Evolutionary conservation across 352 stramenopile species (phyloP), one percentile per base, ranked within the genome.

Genomic region (Phytophthora brassicae): DNA sequence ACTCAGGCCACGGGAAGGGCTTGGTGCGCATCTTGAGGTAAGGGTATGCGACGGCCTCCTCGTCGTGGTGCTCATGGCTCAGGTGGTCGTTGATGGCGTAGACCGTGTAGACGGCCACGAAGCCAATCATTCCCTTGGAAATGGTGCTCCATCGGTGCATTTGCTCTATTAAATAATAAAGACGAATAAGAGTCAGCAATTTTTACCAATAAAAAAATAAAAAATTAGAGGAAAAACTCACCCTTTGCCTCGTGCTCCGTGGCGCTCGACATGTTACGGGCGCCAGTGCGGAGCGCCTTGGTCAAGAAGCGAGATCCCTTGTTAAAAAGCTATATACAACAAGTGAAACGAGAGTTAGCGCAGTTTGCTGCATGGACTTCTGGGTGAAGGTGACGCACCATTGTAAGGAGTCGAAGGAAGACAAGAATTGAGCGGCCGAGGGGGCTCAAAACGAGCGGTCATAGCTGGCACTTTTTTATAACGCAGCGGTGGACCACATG

Each of bases 21-120:
- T 95, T 95, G 69, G 72, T 95, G 72, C 86, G 86, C 54, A 95
- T 77, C 75, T 92, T 95, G 66, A 93, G 83, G 81, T 95, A 92
- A 35, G 84, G 71, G 72, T 79, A 95, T 46, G 74, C 75, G 4
- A 80, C 79, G 23, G 59, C 68, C 52, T 89, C 73, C 36, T 92
- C 69, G 31, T 92, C 68, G 45, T 77, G 68, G 73, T 92, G 77
- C 36, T 79, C 73, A 63, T 89, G 76, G 52, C 77, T 70, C 51
- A 81, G 51, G 45, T 89, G 55, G 61, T 90, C 81, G 49, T 75
- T 53, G 38, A 75, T 81, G 45, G 82, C 82, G 70, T 88, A 84
- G 6, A 70, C 70, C 54, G 82, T 89, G 62, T 79, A 81, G 20
- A 77, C 66, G n/a, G 61, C 68, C 43, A 70, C 77, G 52, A 89